Conservation (phyloP, 208 protist species). For the Crithidia mellificae region DNA sequence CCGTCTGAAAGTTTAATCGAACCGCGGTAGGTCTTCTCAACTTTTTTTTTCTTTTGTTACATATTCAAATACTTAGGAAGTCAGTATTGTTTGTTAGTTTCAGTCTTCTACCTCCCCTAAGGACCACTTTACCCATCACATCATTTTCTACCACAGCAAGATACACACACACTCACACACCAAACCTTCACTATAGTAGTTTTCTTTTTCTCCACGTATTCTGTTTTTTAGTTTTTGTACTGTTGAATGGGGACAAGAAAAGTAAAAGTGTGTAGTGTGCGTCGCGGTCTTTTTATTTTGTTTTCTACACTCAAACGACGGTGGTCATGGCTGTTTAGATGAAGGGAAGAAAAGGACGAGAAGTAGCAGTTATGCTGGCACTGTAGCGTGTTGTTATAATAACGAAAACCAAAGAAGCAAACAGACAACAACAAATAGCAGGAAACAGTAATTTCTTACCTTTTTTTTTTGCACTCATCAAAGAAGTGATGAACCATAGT, state of each 20-base stretch:
- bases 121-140: neutral
- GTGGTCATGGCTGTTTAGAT: neutral
- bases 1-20: neutral
- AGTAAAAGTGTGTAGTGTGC: no score
- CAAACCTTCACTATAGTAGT: no score
- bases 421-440: no score
- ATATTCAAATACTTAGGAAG: constrained; percentile 21
- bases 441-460: no score
- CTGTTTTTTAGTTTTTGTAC: no score
- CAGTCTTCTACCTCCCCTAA: neutral
- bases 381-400: constrained; percentile 3
- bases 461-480: no score
- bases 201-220: no score
- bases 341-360: neutral
- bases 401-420: constrained; percentile 1
- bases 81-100: constrained; percentile 1
- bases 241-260: no score
- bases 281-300: constrained; percentile 1
- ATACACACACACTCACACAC: no score
- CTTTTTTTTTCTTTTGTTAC: constrained; percentile 13
- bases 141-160: neutral
- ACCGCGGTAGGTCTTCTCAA: neutral
- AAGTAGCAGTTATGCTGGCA: constrained; percentile 1
- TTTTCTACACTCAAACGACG: no score
- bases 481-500: no score